Conservation (phyloP, 2,329 filamentous ascomycete genomes). For the Aspergillus novoparasiticus region DNA sequence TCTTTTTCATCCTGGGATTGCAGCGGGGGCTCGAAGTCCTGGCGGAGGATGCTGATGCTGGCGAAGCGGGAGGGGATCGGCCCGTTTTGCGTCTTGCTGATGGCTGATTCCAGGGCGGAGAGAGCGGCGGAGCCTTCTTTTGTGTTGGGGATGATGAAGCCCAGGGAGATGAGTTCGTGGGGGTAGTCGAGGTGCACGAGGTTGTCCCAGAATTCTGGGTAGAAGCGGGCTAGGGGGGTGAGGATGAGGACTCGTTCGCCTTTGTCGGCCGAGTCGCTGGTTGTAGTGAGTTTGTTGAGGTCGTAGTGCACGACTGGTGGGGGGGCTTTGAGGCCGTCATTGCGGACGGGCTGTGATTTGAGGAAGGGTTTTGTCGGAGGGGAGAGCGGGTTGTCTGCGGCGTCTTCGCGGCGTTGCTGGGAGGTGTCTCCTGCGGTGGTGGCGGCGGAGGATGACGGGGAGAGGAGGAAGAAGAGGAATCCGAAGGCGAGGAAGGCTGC, state of each 20-base stretch:
- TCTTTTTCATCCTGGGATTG: constrained; percentile 81
- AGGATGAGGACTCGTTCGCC: constrained; percentile 86
- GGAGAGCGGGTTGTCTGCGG: constrained; percentile 70
- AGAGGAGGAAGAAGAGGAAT: constrained; percentile 59
- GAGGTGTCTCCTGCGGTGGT: constrained; percentile 51
- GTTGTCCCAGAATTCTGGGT: constrained; percentile 94
- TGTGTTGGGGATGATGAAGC: constrained; percentile 94
- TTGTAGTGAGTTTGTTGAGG: constrained; percentile 91
- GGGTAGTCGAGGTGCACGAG: constrained; percentile 81
- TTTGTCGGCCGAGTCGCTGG: constrained; percentile 73
- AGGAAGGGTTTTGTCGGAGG: constrained; percentile 74
- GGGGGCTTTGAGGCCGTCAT: constrained; percentile 58
- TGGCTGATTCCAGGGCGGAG: constrained; percentile 76
- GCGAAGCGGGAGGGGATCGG: constrained; percentile 82
- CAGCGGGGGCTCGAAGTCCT: constrained; percentile 87
- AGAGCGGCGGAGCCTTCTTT: constrained; percentile 89
- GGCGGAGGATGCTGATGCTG: constrained; percentile 88
- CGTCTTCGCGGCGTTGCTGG: constrained; percentile 55
- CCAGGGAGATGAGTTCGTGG: constrained; percentile 90
- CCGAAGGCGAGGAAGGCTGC: constrained; percentile 72
- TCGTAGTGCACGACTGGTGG: constrained; percentile 91
- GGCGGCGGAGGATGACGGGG: constrained; percentile 54
- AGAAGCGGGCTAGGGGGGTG: constrained; percentile 91
- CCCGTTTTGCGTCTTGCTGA: constrained; percentile 82
- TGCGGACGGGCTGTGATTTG: constrained; percentile 58